Base-by-base conservation (phyloP, 2,329 filamentous ascomycete genomes). In the Penicillium frequentans region DNA sequence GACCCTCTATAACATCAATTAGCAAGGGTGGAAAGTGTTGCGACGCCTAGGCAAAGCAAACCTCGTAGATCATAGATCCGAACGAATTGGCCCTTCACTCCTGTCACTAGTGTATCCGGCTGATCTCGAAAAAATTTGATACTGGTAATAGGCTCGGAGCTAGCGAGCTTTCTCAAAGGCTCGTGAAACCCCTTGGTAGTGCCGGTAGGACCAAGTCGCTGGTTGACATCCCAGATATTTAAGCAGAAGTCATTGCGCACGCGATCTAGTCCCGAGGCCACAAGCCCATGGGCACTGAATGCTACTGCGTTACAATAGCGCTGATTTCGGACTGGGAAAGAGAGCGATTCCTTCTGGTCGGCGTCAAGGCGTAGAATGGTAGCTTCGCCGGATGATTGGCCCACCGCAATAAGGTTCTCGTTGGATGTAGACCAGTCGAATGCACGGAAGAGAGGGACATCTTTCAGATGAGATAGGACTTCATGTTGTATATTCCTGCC, bases 381-480 rank as follows among this genome's bases (percentile, higher is more conserved):
- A 29, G 85, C 84, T 70, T 86, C 85, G 33, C 86, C 86, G 19
- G 84, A 85, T 3, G 82, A 81, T 59, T 85, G 80, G 24, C 86
- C 86, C 13, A 88, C 78, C 21, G 82, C 85, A 29, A 87, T 82
- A 3, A 86, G 71, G 48, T 78, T 77, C 56, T 85, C 81, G 62
- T 86, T 79, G 35, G 76, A 77, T 53, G 82, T 82, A 7, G 84
- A 87, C 85, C 85, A 88, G 70, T 87, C 85, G 70, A 88, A 88
- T 14, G 86, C 85, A 39, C 83, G 84, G 67, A 87, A 87, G 27
- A 82, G 79, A 27, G 84, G 84, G 1, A 87, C 78, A 59, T 82
- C 82, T 63, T 80, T 79, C 55, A 82, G 79, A 2, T 79, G 77
- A 19, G 81, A 79, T 7, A 86, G 66, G 21, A 82, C 76, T 52